A percentile compares a stretch with the other conserved stretches of the same genome.
These are phyloP conservation scores for Wickerhamomyces chaumierensis DNA, from an alignment of 805 yeast species.

Conservation along the genomic window DNA sequence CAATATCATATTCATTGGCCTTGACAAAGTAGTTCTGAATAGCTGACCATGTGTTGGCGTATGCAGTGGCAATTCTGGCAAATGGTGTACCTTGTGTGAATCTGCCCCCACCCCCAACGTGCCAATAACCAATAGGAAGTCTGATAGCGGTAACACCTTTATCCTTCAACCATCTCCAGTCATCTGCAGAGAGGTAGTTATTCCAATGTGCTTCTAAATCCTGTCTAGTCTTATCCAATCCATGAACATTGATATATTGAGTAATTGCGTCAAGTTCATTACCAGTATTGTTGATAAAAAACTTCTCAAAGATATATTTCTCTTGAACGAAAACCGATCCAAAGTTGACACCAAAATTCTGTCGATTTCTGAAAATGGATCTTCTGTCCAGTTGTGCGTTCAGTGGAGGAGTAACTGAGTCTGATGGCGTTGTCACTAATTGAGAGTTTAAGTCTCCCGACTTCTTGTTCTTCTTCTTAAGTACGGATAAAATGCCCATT, in stretches of 20 bases:
- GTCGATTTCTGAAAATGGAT: conserved; percentile 46
- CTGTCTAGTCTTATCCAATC: conserved; percentile 40
- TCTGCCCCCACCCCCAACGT: conserved; percentile 52
- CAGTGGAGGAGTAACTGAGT: too few relatives aligned
- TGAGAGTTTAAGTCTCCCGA: too few relatives aligned
- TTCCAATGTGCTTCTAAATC: conserved; percentile 58
- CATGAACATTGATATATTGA: conserved; percentile 33
- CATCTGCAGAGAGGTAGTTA: conserved; percentile 48
- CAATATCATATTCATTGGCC: conserved; percentile 54
- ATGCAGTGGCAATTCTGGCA: conserved; percentile 40
- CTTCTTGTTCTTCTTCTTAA: too few relatives aligned
- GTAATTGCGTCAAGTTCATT: conserved; percentile 69
- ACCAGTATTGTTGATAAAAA: conserved; percentile 47
- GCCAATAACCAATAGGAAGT: conserved; percentile 90
- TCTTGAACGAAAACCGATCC: conserved; percentile 78
- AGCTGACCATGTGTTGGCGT: conserved; percentile 62
- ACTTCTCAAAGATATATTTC: conserved; percentile 59
- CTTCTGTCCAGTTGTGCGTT: conserved; percentile 24
- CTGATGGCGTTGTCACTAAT: too few relatives aligned
- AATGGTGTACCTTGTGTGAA: conserved; percentile 56
- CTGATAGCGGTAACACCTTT: conserved; percentile 72
- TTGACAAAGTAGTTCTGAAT: conserved; percentile 43
- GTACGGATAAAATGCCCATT: too few relatives aligned
- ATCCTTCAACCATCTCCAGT: conserved; percentile 66
- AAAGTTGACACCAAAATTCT: conserved; percentile 74